Percentiles rank a stretch among this genome's conserved stretches.
These are phyloP conservation scores for Aspergillus panamensis DNA, from an alignment of 495 filamentous ascomycete genomes.

Conservation along the genomic window DNA sequence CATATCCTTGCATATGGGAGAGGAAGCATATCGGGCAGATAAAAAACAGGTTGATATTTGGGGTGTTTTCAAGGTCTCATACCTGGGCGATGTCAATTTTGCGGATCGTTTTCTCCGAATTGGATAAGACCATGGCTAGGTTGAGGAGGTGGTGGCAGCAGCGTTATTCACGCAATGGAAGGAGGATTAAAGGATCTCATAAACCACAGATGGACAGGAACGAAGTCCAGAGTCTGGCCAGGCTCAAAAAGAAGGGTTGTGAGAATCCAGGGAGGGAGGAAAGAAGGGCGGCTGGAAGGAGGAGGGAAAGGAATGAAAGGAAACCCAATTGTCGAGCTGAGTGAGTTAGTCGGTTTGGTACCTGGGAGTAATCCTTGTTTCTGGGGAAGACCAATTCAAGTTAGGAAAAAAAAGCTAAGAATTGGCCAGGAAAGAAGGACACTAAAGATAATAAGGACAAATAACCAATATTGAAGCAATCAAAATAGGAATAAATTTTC, in stretches of 20 bases:
- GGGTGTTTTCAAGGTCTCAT: slow-evolving; percentile 16
- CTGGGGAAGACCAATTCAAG: slow-evolving; percentile 6
- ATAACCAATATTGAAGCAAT: background rate
- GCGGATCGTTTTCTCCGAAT: slow-evolving; percentile 42
- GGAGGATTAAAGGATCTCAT: slow-evolving; percentile 11
- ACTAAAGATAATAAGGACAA: background rate
- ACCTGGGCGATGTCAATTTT: slow-evolving; percentile 75
- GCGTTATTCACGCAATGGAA: slow-evolving; percentile 10
- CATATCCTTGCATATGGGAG: background rate
- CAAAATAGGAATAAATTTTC: slow-evolving; percentile 1
- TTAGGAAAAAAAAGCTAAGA: background rate
- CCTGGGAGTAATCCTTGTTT: background rate
- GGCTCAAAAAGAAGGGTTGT: slow-evolving; percentile 13
- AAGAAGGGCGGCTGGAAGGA: slow-evolving; percentile 28
- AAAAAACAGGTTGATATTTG: too few relatives aligned
- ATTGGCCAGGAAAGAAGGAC: background rate
- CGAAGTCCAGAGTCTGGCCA: background rate
- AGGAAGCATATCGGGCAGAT: too few relatives aligned
- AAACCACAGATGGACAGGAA: slow-evolving; percentile 7
- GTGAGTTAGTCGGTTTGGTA: slow-evolving; percentile 19
- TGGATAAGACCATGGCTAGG: slow-evolving; percentile 34
- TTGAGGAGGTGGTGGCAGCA: slow-evolving; percentile 1
- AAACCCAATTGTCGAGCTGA: slow-evolving; percentile 28
- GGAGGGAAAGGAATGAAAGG: slow-evolving; percentile 22
- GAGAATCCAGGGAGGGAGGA: slow-evolving; percentile 10